Evolutionary conservation across 2,329 filamentous ascomycete genomes (phyloP), one percentile per base, ranked within the genome.

Genomic region (Pseudocercospora cruenta): DNA sequence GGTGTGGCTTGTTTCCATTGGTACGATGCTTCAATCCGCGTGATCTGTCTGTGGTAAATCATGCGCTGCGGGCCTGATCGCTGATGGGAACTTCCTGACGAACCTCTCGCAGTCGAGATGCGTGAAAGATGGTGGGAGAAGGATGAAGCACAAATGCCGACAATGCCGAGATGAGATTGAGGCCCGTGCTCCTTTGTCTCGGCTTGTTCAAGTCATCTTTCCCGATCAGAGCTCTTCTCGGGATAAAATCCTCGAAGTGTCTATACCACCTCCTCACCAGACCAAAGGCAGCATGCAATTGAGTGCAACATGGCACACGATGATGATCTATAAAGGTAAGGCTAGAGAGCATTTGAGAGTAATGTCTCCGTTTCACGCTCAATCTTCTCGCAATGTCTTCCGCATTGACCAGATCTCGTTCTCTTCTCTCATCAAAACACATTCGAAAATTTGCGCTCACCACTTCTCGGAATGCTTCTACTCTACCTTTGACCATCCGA

Each of bases 1-100:
- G 49, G 33, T 59, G 62, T 63, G 58, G 62, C 66, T 67, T 62
- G 59, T 47, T 21, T 60, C 62, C 54, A 16, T 28, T 43, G 51
- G 62, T 36, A 49, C 31, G 22, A 10, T 47, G 45, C 45, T 47
- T 47, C 45, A 19, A 19, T 47, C 5, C 10, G n/a, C n/a, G 14
- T 45, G 39, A 3, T 16, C 39, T 12, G 5, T 16, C 3, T 47
- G 16, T 19, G 7, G 45, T 26, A 12, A 19, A 16, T 16, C n/a
- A 16, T 24, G 22, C 24, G 19, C 49, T 53, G 49, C 49, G 24
- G 12, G 49, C 49, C 49, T 53, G 49, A 53, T 53, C 49, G 24
- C 49, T 26, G 49, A 16, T 16, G 49, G 16, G 33, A 4, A 36
- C 10, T 3, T 14, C 10, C 9, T 14, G 33, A 39, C 14, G 36